A percentile compares a stretch with the other conserved stretches of the same genome.
Evolutionary conservation across 345 rosid genomes (phyloP).

Genomic region (Geranium rotundifolium): DNA sequence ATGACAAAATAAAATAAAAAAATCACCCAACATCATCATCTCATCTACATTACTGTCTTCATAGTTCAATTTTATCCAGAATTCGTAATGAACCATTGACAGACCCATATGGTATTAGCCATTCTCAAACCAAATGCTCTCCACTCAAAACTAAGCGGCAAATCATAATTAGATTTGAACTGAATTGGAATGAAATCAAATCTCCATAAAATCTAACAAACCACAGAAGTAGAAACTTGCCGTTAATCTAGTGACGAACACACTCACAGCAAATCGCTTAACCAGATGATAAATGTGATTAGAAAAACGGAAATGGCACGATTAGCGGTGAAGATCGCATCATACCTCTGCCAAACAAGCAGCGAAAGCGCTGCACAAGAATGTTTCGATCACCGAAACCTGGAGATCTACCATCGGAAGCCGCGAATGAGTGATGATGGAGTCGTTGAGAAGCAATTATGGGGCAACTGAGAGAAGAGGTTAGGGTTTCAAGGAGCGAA

Average conservation of each 20-base stretch:
- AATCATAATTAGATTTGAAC: not conserved
- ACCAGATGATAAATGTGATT: not conserved
- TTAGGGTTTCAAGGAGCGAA: not conserved
- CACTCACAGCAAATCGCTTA: not conserved
- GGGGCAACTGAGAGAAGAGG: not conserved
- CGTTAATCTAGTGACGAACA: not conserved
- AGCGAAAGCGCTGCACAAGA: slow-evolving; percentile 69
- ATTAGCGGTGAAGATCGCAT: not conserved
- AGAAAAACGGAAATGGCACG: not conserved
- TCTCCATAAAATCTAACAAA: too few relatives aligned
- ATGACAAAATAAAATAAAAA: too few relatives aligned
- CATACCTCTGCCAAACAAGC: slow-evolving; percentile 98
- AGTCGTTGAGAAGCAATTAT: not conserved
- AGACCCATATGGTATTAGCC: not conserved
- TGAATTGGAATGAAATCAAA: not conserved
- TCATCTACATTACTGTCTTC: not conserved
- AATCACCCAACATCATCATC: not conserved
- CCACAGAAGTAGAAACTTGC: not conserved
- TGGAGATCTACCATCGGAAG: not conserved
- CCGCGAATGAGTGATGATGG: not conserved
- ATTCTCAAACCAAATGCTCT: not conserved
- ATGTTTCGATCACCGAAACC: not conserved
- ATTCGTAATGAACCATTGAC: not conserved
- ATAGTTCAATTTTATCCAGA: not conserved
- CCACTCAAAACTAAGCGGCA: not conserved